These are phyloP conservation scores for Suhomyces prunicola DNA, from an alignment of 805 yeast genomes.

Conservation along the genomic window DNA sequence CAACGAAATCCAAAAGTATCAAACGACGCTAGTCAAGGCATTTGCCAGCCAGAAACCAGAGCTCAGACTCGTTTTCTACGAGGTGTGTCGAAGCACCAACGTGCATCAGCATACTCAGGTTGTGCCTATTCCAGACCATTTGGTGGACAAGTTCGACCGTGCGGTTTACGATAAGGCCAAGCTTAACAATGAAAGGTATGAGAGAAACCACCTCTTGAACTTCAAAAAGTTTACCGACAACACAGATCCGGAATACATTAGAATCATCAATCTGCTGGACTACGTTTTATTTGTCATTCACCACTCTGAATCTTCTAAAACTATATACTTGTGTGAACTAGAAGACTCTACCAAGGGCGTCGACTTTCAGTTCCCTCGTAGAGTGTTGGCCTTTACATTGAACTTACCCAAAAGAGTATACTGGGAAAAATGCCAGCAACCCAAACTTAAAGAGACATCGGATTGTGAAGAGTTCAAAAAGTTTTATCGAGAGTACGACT, in stretches of 20 bases:
- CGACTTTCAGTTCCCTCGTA: slow-evolving; percentile 82
- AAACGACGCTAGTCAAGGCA: slow-evolving; percentile 48
- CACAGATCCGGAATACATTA: slow-evolving; percentile 16
- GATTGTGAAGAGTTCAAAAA: slow-evolving; percentile 65
- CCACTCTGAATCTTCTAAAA: slow-evolving; percentile 17
- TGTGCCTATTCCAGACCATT: slow-evolving; percentile 59
- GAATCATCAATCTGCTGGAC: slow-evolving; percentile 29
- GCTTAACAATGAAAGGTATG: slow-evolving; percentile 47
- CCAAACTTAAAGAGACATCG: slow-evolving; percentile 54
- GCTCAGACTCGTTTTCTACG: slow-evolving; percentile 60
- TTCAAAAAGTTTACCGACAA: slow-evolving; percentile 34
- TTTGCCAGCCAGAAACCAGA: slow-evolving; percentile 36
- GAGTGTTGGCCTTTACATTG: slow-evolving; percentile 65
- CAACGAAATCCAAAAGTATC: slow-evolving; percentile 36
- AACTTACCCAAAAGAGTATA: slow-evolving; percentile 58
- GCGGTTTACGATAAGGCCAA: slow-evolving; percentile 43
- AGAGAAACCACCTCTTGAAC: slow-evolving; percentile 39
- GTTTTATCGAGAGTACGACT: slow-evolving; percentile 53
- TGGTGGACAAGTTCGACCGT: slow-evolving; percentile 41
- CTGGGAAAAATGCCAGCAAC: slow-evolving; percentile 78
- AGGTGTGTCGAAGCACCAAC: slow-evolving; percentile 59
- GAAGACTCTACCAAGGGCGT: slow-evolving; percentile 36
- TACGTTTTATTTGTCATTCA: slow-evolving; percentile 34
- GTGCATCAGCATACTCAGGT: slow-evolving; percentile 77
- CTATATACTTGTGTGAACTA: slow-evolving; percentile 17